A percentile compares a stretch with the other conserved stretches of the same genome.
These are phyloP conservation scores for Corchorus capsularis DNA, from an alignment of 345 rosid species.

Conservation along the genomic window DNA sequence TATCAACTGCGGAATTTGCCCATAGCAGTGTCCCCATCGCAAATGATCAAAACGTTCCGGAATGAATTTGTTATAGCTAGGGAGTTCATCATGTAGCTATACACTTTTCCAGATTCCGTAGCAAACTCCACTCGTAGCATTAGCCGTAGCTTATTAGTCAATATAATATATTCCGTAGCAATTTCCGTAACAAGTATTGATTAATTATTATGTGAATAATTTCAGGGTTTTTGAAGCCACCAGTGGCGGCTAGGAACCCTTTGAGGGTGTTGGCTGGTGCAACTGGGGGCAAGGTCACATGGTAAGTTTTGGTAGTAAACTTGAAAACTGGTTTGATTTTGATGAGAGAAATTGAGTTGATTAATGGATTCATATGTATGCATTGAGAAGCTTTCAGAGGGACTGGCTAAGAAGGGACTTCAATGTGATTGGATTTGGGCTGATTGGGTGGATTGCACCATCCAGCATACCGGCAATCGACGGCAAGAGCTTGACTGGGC, in stretches of 20 bases:
- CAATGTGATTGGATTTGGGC: slow-evolving; percentile 84
- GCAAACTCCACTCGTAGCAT: too few relatives aligned
- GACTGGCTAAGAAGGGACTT: slow-evolving; percentile 79
- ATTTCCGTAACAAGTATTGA: too few relatives aligned
- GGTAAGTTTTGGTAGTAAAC: slow-evolving; percentile 34
- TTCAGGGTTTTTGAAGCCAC: slow-evolving; percentile 62
- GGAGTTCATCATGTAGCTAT: too few relatives aligned
- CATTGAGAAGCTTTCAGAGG: slow-evolving; percentile 62
- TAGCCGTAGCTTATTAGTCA: too few relatives aligned
- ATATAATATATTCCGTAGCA: too few relatives aligned
- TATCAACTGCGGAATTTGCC: too few relatives aligned
- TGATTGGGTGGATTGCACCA: slow-evolving; percentile 93
- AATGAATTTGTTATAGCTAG: too few relatives aligned
- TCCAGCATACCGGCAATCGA: slow-evolving; percentile 82
- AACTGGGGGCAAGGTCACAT: slow-evolving; percentile 63
- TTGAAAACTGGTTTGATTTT: too few relatives aligned
- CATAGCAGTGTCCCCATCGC: too few relatives aligned
- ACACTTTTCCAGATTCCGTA: too few relatives aligned
- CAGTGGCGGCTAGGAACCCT: slow-evolving; percentile 58
- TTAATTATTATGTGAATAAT: background rate
- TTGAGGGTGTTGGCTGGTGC: slow-evolving; percentile 46
- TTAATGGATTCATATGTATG: background rate
- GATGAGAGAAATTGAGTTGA: background rate
- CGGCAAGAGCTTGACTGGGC: slow-evolving; percentile 89
- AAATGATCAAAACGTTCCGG: too few relatives aligned